A percentile compares a stretch with the other conserved stretches of the same genome.
Conservation (phyloP, 371 early-diverging fungal genomes). For the Apophysomyces elegans region DNA sequence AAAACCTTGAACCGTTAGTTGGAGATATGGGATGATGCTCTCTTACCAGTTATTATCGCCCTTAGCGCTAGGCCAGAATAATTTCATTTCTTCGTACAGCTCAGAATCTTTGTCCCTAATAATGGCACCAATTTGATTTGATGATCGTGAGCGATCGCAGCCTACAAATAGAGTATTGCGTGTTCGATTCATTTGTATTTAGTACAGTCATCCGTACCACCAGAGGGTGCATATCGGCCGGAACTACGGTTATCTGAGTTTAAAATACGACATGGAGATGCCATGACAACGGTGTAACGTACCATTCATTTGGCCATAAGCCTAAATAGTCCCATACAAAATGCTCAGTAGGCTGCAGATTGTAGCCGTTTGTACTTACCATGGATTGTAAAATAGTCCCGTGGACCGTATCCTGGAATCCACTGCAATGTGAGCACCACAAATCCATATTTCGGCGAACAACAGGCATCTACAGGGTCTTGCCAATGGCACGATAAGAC, state of each 20-base stretch:
- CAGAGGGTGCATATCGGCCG: slow-evolving; percentile 34
- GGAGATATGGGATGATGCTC: background rate
- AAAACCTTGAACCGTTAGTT: slow-evolving; percentile 20
- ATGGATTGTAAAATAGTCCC: slow-evolving; percentile 56
- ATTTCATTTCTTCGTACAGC: slow-evolving; percentile 28
- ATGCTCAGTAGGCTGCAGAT: slow-evolving; percentile 12
- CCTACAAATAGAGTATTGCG: background rate
- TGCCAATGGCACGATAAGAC: slow-evolving; percentile 51
- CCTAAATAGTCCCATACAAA: slow-evolving; percentile 41
- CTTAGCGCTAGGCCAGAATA: slow-evolving; percentile 45
- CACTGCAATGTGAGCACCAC: slow-evolving; percentile 63
- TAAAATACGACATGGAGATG: background rate
- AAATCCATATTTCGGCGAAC: slow-evolving; percentile 71
- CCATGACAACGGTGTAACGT: background rate
- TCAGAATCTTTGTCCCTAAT: slow-evolving; percentile 22
- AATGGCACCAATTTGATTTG: slow-evolving; percentile 28
- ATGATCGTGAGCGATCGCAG: slow-evolving; percentile 35
- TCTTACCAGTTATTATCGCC: slow-evolving; percentile 41
- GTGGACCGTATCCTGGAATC: slow-evolving; percentile 48
- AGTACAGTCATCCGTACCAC: slow-evolving; percentile 12
- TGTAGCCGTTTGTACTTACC: slow-evolving; percentile 24
- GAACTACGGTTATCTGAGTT: slow-evolving; percentile 18
- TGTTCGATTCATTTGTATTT: background rate
- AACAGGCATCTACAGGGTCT: slow-evolving; percentile 58
- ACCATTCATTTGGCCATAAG: slow-evolving; percentile 50